Evolutionary conservation across 352 stramenopile species (phyloP), one percentile per base, ranked within the genome.

Genomic region (Pythium dissotocum): DNA sequence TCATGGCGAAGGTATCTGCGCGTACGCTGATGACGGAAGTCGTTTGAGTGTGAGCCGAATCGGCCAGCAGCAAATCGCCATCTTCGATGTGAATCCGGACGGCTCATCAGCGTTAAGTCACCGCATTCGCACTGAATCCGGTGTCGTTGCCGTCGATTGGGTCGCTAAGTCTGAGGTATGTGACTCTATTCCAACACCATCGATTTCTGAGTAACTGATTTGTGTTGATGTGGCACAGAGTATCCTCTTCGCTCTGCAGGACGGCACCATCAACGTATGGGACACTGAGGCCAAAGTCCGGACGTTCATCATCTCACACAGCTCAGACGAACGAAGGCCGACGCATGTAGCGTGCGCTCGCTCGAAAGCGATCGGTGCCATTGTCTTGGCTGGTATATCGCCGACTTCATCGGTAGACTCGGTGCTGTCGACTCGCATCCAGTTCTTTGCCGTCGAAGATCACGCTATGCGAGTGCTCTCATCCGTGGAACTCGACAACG

Each of bases 221-320:
- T 9, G 48, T 58, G 26, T 44, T 61, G 49, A 24, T 58, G 51
- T 14, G 21, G 24, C 35, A 21, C 42, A 73, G 61, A 59, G 30
- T 26, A 40, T 74, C 2, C 33, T 74, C 6, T 70, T 67, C 16
- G 68, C 68, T 30, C 49, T 74, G 0, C 35, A 70, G 54, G 68
- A 74, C 26, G 62, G 68, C 9, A 63, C 68, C 4, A 54, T 74
- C 48, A 65, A 61, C 21, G 44, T 74, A 6, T 74, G 68, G 68
- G 62, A 74, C 26, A 60, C 58, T 1, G 12, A 46, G 3, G 35
- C 49, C 1, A 58, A 65, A 6, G 4, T 28, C 10, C 57, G 61
- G 21, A 67, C 62, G 1, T 70, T 70, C 36, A 69, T 65, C 24
- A 74, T 67, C 36, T 61, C 60, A 12, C 64, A 64, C 54, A 69